These are phyloP conservation scores for Geotrichum candidum DNA, from an alignment of 1,139 yeast species.

Conservation along the genomic window DNA sequence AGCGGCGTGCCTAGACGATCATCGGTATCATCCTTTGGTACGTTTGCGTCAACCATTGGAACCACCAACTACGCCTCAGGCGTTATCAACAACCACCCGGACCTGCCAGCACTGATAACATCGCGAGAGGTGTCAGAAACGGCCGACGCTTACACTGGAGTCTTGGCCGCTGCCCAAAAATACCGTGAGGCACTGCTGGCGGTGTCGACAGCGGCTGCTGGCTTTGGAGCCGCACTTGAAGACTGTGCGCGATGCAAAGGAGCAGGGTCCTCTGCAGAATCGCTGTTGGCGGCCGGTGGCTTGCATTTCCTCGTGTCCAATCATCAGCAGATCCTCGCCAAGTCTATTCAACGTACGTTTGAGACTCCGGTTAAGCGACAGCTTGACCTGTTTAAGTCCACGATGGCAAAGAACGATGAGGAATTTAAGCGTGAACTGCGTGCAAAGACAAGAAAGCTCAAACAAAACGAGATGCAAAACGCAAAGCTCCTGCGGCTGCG, in stretches of 20 bases:
- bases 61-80: conserved; percentile 10
- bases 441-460: conserved; percentile 48
- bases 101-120: conserved; percentile 55
- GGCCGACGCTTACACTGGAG: conserved; percentile 41
- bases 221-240: conserved; percentile 68
- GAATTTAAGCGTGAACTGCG: conserved; percentile 52
- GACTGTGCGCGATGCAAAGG: conserved; percentile 65
- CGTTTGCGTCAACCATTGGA: neutral
- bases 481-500: conserved; percentile 44
- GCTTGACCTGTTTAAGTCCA: conserved; percentile 21
- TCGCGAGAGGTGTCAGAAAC: conserved; percentile 52
- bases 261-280: conserved; percentile 56
- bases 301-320: conserved; percentile 71
- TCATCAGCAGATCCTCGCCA: conserved; percentile 66
- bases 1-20: neutral
- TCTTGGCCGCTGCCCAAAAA: conserved; percentile 47
- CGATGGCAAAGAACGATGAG: conserved; percentile 41
- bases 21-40: conserved; percentile 3
- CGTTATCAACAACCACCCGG: conserved; percentile 33
- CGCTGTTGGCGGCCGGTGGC: conserved; percentile 69
- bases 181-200: conserved; percentile 47
- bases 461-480: conserved; percentile 53
- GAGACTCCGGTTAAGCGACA: conserved; percentile 47
- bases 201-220: conserved; percentile 61
- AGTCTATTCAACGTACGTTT: conserved; percentile 48